Percentiles rank a stretch among this genome's conserved stretches.
Conservation (phyloP, 2,329 filamentous ascomycete species). For the Ophiosphaerella narmari region DNA sequence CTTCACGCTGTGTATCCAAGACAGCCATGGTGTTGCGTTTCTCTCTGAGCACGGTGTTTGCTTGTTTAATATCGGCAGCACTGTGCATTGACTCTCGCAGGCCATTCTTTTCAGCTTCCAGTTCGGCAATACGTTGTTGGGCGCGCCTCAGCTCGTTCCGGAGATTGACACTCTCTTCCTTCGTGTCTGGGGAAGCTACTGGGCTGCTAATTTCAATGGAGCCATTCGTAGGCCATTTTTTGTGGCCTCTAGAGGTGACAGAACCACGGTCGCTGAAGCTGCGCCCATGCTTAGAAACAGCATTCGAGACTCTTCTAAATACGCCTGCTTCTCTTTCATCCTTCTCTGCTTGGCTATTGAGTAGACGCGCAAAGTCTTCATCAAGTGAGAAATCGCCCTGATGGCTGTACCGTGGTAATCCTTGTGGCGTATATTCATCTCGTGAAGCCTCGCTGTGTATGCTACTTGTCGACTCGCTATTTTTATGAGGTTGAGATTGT, state of each 20-base stretch:
- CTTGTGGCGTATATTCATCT: conserved; percentile 26
- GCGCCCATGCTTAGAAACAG: conserved; percentile 81
- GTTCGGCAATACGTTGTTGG: conserved; percentile 82
- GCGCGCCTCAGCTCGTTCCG: conserved; percentile 79
- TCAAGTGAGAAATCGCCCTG: conserved; percentile 92
- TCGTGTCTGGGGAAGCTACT: conserved; percentile 60
- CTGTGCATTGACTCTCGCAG: conserved; percentile 60
- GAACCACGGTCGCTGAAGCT: conserved; percentile 72
- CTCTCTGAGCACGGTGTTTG: conserved; percentile 86
- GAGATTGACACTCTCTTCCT: conserved; percentile 51
- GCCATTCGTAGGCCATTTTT: conserved; percentile 49
- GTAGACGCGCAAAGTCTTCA: conserved; percentile 89
- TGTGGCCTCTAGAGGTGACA: conserved; percentile 40
- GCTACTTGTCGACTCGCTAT: conserved; percentile 52
- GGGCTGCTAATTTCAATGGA: conserved; percentile 70
- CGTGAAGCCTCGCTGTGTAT: conserved; percentile 47
- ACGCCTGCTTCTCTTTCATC: conserved; percentile 55
- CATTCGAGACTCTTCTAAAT: conserved; percentile 87
- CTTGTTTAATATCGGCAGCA: conserved; percentile 68
- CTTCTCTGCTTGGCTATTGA: conserved; percentile 70
- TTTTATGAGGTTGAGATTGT: conserved; percentile 44
- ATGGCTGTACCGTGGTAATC: conserved; percentile 62
- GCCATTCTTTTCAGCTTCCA: conserved; percentile 75
- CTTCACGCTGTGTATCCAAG: conserved; percentile 90
- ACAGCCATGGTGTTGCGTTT: conserved; percentile 96